Conservation (phyloP, 2,329 filamentous ascomycete genomes). For the Chaetomiaceae sp. region DNA sequence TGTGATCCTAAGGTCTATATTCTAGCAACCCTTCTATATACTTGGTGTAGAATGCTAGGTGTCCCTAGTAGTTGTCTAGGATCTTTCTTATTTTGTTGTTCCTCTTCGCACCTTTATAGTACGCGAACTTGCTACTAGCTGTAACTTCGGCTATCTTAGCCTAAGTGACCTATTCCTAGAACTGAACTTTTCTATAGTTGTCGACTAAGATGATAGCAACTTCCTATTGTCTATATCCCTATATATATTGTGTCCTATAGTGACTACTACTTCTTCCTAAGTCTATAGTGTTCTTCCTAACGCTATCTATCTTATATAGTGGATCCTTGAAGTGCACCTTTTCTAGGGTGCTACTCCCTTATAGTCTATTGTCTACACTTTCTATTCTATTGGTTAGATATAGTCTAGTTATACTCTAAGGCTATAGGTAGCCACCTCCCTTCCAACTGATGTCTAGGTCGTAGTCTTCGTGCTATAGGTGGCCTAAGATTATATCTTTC, state of each 20-base stretch:
- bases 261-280: neutral
- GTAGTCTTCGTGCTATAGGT: neutral
- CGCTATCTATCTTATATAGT: neutral
- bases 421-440: conserved; percentile 8
- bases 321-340: neutral
- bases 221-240: neutral
- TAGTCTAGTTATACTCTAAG: neutral
- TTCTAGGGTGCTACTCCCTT: neutral
- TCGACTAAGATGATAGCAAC: neutral
- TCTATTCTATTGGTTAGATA: neutral
- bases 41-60: neutral
- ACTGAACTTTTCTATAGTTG: neutral
- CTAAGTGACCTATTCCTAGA: neutral
- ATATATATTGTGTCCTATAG: neutral
- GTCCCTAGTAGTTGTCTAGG: neutral
- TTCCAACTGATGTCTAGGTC: conserved; percentile 9
- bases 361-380: neutral
- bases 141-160: neutral
- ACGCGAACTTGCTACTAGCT: neutral
- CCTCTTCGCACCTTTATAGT: neutral
- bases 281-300: neutral
- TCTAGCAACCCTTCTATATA: neutral
- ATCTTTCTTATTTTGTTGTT: neutral
- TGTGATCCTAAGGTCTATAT: neutral
- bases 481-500: conserved; percentile 8